Base-by-base conservation (phyloP, 805 yeast genomes). In the Priceomyces fermenticarens region DNA sequence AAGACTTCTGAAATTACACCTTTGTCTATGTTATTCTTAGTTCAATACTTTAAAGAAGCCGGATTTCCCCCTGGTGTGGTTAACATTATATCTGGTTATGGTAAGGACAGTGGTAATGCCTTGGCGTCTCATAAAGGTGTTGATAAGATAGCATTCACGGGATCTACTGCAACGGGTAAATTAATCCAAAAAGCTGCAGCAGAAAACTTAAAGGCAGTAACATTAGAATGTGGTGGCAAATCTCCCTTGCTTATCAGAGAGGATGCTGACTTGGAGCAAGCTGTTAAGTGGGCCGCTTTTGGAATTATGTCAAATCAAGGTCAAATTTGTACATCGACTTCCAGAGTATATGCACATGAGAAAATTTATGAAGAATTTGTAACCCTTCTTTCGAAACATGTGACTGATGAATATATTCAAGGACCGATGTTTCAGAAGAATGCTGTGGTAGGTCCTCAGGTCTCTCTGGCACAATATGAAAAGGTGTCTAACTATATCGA, bases 1-100 rank as follows among this genome's bases (percentile, higher is more conserved):
- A 85, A 85, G 62, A 75, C 88, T 2, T 82, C 88, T 42, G 93
- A 86, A 63, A 66, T 81, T 49, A 84, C 91, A 5, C 93, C 93
- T 10, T 70, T 85, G 51, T 78, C 88, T 17, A 68, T 83, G 49
- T 73, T 85, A 48, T 68, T 73, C 50, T 70, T 84, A 44, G 88
- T 85, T 30, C 65, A 66, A 17, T 61, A 79, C 40, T 78, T 80
- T 52, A 67, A 68, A 52, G 69, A 77, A 49, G 88, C 85, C 10
- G 91, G 89, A 1, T 77, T 85, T 67, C 91, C 90, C 32, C 73
- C 86, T 7, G 91, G 90, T 46, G 85, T 81, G 25, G 75, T 84
- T 48, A 85, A 85, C 65, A 77, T 87, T 36, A 61, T 85, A 43
- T 75, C 83, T 38, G 96, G 88, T 2, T 74, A 64, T 49, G 95